These are phyloP conservation scores for Neurospora hispaniola DNA, from an alignment of 495 filamentous ascomycete species.

Conservation along the genomic window DNA sequence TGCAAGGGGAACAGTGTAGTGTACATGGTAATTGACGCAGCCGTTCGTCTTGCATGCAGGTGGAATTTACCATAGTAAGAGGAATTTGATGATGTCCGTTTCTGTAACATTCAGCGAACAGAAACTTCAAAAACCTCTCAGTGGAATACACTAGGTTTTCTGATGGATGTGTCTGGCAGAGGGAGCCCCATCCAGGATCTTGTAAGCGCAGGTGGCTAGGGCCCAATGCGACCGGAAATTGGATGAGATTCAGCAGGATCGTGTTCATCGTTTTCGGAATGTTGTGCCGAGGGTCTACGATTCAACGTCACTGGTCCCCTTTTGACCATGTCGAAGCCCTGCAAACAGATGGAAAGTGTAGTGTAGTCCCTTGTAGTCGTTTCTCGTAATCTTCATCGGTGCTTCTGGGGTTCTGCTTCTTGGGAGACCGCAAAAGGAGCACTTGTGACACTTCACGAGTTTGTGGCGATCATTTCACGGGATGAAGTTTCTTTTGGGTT, in stretches of 20 bases:
- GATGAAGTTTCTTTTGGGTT: neutral
- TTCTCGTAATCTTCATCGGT: neutral
- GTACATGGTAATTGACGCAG: neutral
- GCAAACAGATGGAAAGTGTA: neutral
- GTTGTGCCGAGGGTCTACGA: neutral
- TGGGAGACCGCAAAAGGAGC: neutral
- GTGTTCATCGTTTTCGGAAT: neutral
- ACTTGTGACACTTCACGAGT: neutral
- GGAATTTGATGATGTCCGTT: neutral
- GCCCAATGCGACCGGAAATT: neutral
- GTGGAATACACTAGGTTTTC: neutral
- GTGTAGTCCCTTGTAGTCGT: neutral
- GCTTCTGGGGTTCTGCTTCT: neutral
- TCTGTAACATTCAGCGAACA: neutral
- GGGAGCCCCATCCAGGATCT: neutral
- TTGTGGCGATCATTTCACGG: conserved; percentile 1
- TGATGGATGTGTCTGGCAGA: neutral
- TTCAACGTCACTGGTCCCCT: neutral
- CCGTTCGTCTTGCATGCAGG: neutral
- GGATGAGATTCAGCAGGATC: neutral
- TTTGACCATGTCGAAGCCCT: neutral
- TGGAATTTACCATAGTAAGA: neutral
- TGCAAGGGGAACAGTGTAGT: too few species aligned
- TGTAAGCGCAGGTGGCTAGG: neutral
- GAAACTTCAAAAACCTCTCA: neutral